Conservation (phyloP, 2,329 filamentous ascomycete species). For the Akanthomyces dipterigenus region DNA sequence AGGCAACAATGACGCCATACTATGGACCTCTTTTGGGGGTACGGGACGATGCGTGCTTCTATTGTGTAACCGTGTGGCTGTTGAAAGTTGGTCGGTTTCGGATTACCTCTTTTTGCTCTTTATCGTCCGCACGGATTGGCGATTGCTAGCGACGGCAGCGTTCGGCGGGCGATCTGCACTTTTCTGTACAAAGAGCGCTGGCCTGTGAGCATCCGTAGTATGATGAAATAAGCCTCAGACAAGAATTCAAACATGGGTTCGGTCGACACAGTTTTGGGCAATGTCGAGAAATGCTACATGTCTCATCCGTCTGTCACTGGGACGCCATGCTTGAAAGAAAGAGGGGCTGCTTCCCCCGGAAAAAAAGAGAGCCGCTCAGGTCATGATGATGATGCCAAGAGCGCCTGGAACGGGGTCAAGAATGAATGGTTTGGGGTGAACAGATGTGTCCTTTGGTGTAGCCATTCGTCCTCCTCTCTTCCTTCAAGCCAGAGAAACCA, state of each 20-base stretch:
- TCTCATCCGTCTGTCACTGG: slow-evolving; percentile 2
- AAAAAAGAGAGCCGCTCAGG: not conserved
- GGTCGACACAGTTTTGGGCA: not conserved
- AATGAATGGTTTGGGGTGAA: not conserved
- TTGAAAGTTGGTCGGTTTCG: not conserved
- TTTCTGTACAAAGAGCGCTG: no score
- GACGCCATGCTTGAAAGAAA: not conserved
- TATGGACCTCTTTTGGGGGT: not conserved
- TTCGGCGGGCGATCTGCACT: not conserved
- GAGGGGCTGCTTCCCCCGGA: not conserved
- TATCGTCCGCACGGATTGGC: not conserved
- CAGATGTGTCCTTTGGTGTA: not conserved
- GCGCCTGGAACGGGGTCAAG: not conserved
- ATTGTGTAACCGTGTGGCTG: not conserved
- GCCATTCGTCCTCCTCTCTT: not conserved
- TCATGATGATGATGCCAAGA: slow-evolving; percentile 8
- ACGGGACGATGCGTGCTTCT: not conserved
- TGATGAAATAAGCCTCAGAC: slow-evolving; percentile 8
- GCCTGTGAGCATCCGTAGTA: not conserved
- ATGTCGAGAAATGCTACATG: not conserved
- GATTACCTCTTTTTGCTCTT: not conserved
- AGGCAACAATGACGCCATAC: not conserved
- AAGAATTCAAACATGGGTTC: slow-evolving; percentile 2
- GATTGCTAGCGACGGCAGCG: not conserved
- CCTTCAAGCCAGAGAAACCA: not conserved